These are phyloP conservation scores for Neocatenulostroma microsporum DNA, from an alignment of 2,329 filamentous ascomycete genomes.

Conservation along the genomic window DNA sequence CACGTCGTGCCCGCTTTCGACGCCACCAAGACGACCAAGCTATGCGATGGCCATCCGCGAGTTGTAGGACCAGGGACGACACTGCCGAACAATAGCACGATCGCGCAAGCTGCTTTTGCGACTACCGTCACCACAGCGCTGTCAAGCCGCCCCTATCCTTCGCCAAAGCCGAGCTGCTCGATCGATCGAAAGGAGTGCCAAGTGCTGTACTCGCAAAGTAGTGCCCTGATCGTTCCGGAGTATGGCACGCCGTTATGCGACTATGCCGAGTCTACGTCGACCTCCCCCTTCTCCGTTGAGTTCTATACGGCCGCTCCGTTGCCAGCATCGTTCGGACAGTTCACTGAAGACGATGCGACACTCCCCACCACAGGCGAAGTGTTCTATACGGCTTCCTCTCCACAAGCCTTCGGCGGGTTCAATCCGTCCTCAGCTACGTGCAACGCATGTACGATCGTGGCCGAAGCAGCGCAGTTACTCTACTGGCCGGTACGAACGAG, in stretches of 20 bases:
- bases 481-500: conserved; percentile 1
- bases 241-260: no score
- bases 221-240: no score
- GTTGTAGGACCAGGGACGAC: not conserved
- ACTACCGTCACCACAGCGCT: not conserved
- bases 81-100: not conserved
- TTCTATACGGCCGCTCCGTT: no score
- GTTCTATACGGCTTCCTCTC: no score
- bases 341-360: no score
- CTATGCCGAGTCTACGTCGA: no score
- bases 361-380: no score
- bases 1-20: not conserved
- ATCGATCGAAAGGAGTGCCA: not conserved
- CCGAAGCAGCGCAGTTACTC: not conserved
- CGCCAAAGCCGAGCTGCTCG: not conserved
- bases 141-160: no score
- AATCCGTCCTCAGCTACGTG: no score
- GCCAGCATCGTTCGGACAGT: no score
- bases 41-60: not conserved
- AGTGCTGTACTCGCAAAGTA: not conserved
- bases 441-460: conserved; percentile 1
- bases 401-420: no score
- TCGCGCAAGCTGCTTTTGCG: not conserved
- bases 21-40: not conserved
- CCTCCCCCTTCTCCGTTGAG: no score